These are phyloP conservation scores for Penicillium polonicum DNA, from an alignment of 2,329 filamentous ascomycete genomes.

Conservation along the genomic window DNA sequence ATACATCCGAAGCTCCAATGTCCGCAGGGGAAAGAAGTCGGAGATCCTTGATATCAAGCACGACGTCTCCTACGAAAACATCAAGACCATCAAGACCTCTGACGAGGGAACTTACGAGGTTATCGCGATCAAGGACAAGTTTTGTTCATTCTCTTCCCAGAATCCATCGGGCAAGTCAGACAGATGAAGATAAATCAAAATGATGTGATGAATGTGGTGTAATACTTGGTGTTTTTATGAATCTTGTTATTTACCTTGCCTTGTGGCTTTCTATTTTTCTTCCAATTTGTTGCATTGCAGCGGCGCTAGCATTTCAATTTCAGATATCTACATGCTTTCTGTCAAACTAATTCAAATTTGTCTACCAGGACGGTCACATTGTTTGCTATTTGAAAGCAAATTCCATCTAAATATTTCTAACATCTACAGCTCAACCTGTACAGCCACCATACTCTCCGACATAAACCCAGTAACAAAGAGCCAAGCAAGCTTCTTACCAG, in stretches of 20 bases:
- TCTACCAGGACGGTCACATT: background rate
- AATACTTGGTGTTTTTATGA: conserved; percentile 16
- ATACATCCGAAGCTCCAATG: conserved; percentile 87
- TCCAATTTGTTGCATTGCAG: conserved; percentile 32
- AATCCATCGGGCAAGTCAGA: conserved; percentile 52
- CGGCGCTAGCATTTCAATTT: conserved; percentile 26
- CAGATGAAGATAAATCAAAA: conserved; percentile 23
- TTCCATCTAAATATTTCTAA: no score
- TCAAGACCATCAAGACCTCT: conserved; percentile 76
- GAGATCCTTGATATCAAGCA: conserved; percentile 87
- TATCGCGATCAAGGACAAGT: conserved; percentile 90
- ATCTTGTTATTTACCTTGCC: conserved; percentile 5
- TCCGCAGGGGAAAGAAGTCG: conserved; percentile 71
- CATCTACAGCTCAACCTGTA: conserved; percentile 51
- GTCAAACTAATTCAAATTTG: conserved; percentile 11
- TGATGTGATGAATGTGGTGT: conserved; percentile 16
- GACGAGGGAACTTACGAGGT: conserved; percentile 98
- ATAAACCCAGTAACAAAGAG: conserved; percentile 59
- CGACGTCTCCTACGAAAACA: conserved; percentile 77
- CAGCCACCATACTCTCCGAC: conserved; percentile 51
- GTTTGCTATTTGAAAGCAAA: background rate
- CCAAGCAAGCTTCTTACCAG: conserved; percentile 52
- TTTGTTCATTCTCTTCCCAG: conserved; percentile 81
- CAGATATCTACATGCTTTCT: conserved; percentile 15
- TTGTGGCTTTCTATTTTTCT: background rate